phyloP scores from a whole-genome alignment of 2,329 filamentous ascomycete genomes.

The Claviceps spartinae region DNA sequence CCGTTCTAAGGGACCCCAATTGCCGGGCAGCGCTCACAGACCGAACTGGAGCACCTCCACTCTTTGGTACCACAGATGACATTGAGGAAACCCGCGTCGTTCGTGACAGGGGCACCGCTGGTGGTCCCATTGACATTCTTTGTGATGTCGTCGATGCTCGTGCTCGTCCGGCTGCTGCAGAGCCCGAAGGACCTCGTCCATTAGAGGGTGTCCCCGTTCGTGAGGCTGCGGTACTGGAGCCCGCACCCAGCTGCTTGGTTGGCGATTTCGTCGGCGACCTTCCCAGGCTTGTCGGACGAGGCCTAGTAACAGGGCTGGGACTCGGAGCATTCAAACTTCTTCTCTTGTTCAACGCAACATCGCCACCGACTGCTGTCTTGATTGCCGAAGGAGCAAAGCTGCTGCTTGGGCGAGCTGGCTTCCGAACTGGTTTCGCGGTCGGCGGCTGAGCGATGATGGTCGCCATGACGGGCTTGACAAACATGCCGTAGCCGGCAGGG shows the following conservation, averaged over 20 bases:
- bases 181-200: slow-evolving; percentile 28
- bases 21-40: slow-evolving; percentile 29
- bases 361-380: slow-evolving; percentile 27
- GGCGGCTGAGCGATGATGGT: slow-evolving; percentile 40
- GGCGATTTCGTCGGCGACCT: slow-evolving; percentile 69
- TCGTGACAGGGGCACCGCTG: slow-evolving; percentile 33
- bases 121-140: slow-evolving; percentile 56
- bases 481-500: slow-evolving; percentile 64
- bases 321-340: slow-evolving; percentile 60
- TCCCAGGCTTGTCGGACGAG: slow-evolving; percentile 41
- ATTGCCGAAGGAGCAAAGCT: slow-evolving; percentile 31
- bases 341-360: slow-evolving; percentile 44
- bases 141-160: slow-evolving; percentile 40
- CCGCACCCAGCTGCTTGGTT: slow-evolving; percentile 52
- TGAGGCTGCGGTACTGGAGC: slow-evolving; percentile 45
- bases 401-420: slow-evolving; percentile 35
- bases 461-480: slow-evolving; percentile 62
- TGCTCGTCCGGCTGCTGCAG: slow-evolving; percentile 24
- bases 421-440: slow-evolving; percentile 23
- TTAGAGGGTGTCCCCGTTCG: slow-evolving; percentile 53
- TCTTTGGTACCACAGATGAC: slow-evolving; percentile 25
- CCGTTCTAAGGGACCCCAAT: slow-evolving; percentile 19
- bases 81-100: slow-evolving; percentile 30
- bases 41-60: slow-evolving; percentile 20
- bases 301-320: slow-evolving; percentile 54